Evolutionary conservation across 108 stramenopile species (phyloP), one percentile per base, ranked within the genome.

Genomic region (Fragilariopsis cylindrus): DNA sequence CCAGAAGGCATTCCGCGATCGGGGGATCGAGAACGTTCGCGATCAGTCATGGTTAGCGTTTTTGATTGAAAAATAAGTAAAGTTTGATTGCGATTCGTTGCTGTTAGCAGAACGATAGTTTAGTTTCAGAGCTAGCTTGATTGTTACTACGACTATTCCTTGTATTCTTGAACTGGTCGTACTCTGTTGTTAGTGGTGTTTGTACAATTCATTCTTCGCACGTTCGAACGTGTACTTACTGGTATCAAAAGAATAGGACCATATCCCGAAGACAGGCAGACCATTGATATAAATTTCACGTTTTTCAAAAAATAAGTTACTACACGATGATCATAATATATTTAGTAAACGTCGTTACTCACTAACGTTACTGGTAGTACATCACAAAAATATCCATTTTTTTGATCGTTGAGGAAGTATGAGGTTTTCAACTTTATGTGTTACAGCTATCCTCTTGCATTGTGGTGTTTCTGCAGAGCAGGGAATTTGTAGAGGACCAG

Each of bases 1-100:
- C 58, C 78, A 50, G 73, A 74, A 39, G 74, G 71, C 18, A 69
- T 84, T 66, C 80, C 80, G 45, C 86, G 82, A 42, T 85, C 88
- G 56, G 88, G 90, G 62, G 88, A 89, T 57, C 86, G 80, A 76
- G 82, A 83, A 55, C 92, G 89, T 58, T 80, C 76, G 54, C 88
- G 84, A 57, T 82, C 76, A 50, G 72, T 74, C 77, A 82, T 82
- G 3, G 53, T 73, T 62, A 30, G 30, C 30, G 47, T 44, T 67
- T 53, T 6, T 9, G 56, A 53, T 48, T 15, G 9, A 44, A 40
- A 55, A 9, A 30, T 70, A 12, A 56, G 13, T 56, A 42, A 57
- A 39, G 60, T 39, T 13, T 62, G 60, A 18, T 18, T 12, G 21
- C 12, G 19, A 39, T 18, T 30, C 12, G 12, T 11, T 62, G 16